phyloP scores from a whole-genome alignment of 2,329 filamentous ascomycete species.

The Aspergillus brunneoviolaceus region DNA sequence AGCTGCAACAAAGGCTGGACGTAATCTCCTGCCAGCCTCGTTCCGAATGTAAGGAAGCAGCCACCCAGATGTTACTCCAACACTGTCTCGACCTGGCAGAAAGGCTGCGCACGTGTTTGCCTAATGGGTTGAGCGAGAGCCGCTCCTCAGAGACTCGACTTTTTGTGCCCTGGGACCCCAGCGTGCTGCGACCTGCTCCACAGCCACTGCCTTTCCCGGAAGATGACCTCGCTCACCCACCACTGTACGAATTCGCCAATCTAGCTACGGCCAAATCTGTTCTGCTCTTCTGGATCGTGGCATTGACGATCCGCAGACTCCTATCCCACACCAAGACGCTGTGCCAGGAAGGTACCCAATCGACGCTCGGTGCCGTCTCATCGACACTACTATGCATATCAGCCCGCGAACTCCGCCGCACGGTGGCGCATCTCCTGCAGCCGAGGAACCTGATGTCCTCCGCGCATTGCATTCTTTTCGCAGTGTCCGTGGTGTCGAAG shows the following conservation, averaged over 20 bases:
- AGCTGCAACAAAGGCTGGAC: neutral
- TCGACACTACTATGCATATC: neutral
- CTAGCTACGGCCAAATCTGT: neutral
- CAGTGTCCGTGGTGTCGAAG: neutral
- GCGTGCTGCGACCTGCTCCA: neutral
- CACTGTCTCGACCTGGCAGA: neutral
- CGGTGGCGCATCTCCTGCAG: neutral
- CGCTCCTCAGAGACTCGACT: neutral
- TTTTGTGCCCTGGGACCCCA: neutral
- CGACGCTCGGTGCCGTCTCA: neutral
- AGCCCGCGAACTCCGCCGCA: neutral
- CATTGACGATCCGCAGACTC: neutral
- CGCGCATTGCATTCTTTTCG: neutral
- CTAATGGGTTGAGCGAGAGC: neutral
- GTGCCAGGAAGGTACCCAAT: no score
- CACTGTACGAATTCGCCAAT: neutral
- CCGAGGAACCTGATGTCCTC: neutral
- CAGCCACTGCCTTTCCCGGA: neutral
- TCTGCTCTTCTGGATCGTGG: neutral
- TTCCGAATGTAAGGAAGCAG: neutral
- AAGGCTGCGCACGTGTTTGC: neutral
- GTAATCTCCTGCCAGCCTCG: no score
- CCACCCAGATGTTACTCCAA: neutral
- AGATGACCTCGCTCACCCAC: neutral
- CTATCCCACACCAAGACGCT: neutral